Evolutionary conservation across 768 basidiomycete species (phyloP).

Genomic region (Brasilioporus rufonigricans): DNA sequence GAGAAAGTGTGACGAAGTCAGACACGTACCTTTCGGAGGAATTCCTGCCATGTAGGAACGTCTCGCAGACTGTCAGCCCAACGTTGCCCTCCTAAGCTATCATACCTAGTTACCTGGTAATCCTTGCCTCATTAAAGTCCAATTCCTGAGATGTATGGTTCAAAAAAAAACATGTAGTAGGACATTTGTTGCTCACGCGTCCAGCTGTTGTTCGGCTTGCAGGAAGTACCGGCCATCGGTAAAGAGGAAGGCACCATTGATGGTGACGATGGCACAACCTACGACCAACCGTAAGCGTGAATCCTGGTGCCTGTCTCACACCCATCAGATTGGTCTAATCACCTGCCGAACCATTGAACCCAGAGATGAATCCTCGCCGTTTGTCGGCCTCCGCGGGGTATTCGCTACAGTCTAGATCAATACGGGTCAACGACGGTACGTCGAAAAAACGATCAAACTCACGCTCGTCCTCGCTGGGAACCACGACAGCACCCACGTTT

Average conservation of each 20-base stretch:
- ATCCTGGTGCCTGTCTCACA: background rate
- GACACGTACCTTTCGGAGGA: conserved; percentile 60
- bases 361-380: conserved; percentile 84
- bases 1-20: background rate
- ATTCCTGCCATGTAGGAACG: conserved; percentile 90
- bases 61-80: conserved; percentile 42
- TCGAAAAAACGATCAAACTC: conserved; percentile 28
- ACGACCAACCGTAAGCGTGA: conserved; percentile 6
- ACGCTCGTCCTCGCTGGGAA: conserved; percentile 95
- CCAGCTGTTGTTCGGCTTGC: conserved; percentile 89
- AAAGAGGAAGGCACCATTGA: conserved; percentile 74
- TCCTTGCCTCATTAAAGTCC: conserved; percentile 93
- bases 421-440: background rate
- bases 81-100: conserved; percentile 1
- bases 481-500: conserved; percentile 69
- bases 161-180: background rate
- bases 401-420: conserved; percentile 75
- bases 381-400: conserved; percentile 84
- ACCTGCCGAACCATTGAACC: conserved; percentile 95
- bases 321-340: conserved; percentile 12
- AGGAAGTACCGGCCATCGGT: conserved; percentile 96
- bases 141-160: conserved; percentile 53
- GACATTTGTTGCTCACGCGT: conserved; percentile 48
- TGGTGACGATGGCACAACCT: conserved; percentile 79
- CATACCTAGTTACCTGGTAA: conserved; percentile 53